Evolutionary conservation across 106 monocot species (phyloP), one percentile per base, ranked within the genome.

Genomic region (Dendrobium nobile): DNA sequence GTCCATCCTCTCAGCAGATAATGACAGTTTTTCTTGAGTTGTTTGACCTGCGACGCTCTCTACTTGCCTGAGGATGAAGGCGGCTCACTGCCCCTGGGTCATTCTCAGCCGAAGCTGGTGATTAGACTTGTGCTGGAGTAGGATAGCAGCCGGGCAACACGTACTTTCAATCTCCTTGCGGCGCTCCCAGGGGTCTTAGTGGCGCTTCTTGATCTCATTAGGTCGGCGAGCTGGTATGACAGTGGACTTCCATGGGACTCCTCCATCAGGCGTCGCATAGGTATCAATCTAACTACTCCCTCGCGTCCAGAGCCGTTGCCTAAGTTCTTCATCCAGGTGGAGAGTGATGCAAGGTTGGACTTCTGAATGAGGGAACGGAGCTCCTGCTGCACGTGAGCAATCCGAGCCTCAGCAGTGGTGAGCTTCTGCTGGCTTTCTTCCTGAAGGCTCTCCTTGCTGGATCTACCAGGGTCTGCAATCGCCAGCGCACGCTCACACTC

Each of bases 191-290:
- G 86, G 47, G 92, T 97, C 82, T 97, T 97, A 0, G 82, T 89
- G 20, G 90, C 94, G n/a, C 80, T 94, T 97, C 88, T 97, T 97
- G 67, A 94, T 94, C 86, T 97, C 97, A 37, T 94, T 97, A n/a
- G 88, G 87, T 0, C 94, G 88, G 44, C 92, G 87, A 6, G 81
- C 15, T 40, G 79, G 93, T 1, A 86, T 83, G 13, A 91, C 47
- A 27, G 86, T 83, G 6, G n/a, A 87, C 83, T 85, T 97, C 97
- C 84, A 89, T 83, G 10, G 92, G 92, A 41, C n/a, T 97, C 97
- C 31, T 94, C 93, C 0, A 82, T 24, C 13, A 87, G 65, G 24
- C 88, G 81, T n/a, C 89, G 92, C 80, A 97, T 86, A 4, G 97
- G 94, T 51, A 97, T 87, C 70, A 97, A 64, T 41, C 94, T 87